Conservation (phyloP, 768 basidiomycete genomes). For the Pleurotus salmoneostramineus region DNA sequence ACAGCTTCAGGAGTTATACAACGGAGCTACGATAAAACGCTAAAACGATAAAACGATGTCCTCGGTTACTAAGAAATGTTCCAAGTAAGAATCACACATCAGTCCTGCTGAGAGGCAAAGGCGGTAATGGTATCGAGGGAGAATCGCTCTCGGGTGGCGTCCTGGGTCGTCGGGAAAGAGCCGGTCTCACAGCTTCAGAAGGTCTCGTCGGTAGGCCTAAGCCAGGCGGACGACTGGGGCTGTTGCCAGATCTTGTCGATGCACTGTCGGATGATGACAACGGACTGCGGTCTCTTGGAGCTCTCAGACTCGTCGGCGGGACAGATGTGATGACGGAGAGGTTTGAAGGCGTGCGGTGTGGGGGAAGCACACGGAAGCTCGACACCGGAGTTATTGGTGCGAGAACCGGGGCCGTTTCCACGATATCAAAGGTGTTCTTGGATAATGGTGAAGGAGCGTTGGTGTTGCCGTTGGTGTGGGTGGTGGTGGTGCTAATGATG, state of each 20-base stretch:
- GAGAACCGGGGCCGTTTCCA: conserved; percentile 1
- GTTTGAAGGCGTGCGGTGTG: neutral
- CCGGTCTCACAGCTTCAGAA: neutral
- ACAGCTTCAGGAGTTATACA: neutral
- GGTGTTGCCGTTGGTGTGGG: too few species aligned
- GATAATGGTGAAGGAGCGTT: neutral
- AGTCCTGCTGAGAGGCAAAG: conserved; percentile 2
- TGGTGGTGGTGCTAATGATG: too few species aligned
- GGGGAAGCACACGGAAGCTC: neutral
- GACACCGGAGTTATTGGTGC: conserved; percentile 4
- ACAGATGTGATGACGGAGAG: neutral
- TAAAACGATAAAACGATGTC: neutral
- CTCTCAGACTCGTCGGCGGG: neutral
- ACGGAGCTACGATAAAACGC: neutral
- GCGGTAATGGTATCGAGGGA: neutral
- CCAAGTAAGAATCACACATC: neutral
- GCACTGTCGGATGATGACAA: neutral
- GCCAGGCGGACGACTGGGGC: neutral
- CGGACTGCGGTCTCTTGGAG: too few species aligned
- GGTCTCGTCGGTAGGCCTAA: neutral
- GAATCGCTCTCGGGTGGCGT: neutral
- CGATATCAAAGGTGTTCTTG: neutral
- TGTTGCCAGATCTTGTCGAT: neutral
- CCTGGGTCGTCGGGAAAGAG: neutral
- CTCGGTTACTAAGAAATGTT: too few species aligned